Evolutionary conservation across 73 alveolate species (phyloP).

Genomic region (Paramecium biaurelia): DNA sequence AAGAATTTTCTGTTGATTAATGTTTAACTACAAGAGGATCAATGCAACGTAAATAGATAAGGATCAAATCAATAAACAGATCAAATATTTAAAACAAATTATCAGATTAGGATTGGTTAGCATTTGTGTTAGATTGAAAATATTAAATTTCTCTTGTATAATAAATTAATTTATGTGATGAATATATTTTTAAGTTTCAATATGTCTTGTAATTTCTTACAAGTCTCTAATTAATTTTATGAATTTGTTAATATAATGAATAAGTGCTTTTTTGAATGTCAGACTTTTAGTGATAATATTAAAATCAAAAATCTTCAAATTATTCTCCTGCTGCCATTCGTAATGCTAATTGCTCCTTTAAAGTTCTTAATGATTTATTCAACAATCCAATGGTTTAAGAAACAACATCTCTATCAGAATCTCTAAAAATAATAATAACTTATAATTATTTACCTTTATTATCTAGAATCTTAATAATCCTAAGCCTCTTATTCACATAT

Average conservation of each 20-base stretch:
- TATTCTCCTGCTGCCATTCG: neutral
- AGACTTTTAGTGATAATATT: neutral
- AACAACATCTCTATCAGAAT: neutral
- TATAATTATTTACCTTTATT: neutral
- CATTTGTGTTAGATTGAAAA: neutral
- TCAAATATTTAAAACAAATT: neutral
- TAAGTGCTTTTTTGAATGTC: neutral
- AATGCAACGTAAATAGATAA: neutral
- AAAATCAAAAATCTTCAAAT: neutral
- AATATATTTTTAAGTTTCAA: neutral
- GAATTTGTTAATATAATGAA: neutral
- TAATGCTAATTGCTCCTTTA: conserved; percentile 21
- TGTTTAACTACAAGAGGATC: neutral
- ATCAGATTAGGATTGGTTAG: neutral
- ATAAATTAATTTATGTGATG: neutral
- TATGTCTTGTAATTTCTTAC: neutral
- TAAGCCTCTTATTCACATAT: conserved; percentile 15
- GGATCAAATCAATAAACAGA: neutral
- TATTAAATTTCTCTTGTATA: neutral
- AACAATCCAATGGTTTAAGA: conserved; percentile 30
- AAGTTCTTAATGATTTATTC: neutral
- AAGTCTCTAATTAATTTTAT: neutral
- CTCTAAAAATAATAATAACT: neutral
- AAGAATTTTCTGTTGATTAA: neutral
- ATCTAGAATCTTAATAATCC: neutral